Conservation (phyloP, 148 eudicot genomes). For the Gaultheria prostrata region DNA sequence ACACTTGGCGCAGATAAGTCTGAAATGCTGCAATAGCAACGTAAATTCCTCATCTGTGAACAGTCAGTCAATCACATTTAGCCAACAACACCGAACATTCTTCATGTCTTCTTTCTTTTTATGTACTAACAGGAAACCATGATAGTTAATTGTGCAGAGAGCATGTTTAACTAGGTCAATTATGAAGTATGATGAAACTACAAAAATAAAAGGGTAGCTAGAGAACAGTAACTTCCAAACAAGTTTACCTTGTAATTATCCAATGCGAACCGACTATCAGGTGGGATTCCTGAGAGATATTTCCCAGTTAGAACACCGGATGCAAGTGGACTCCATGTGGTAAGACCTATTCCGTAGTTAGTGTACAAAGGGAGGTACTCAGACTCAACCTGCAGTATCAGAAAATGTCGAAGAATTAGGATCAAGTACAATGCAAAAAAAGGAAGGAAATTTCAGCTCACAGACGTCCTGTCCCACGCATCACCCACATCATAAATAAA, state of each 20-base stretch:
- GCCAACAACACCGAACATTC: not conserved
- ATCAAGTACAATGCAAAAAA: not conserved
- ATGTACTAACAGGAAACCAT: not conserved
- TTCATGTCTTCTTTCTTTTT: not conserved
- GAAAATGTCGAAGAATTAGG: not conserved
- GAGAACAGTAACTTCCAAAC: not conserved
- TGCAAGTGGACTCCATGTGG: conserved; percentile 99
- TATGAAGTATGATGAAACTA: not conserved
- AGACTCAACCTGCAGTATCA: conserved; percentile 67
- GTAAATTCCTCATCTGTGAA: not conserved
- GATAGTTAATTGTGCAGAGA: not conserved
- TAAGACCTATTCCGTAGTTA: conserved; percentile 87
- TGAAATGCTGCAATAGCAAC: not conserved
- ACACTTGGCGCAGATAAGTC: no score
- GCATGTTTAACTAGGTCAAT: not conserved
- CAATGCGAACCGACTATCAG: conserved; percentile 85
- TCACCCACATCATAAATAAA: not conserved
- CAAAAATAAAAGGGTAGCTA: not conserved
- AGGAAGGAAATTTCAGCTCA: not conserved
- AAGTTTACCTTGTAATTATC: conserved; percentile 85
- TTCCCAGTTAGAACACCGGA: conserved; percentile 97
- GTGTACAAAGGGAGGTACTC: conserved; percentile 77
- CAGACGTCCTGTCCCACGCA: not conserved
- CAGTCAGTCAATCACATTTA: not conserved
- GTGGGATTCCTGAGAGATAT: conserved; percentile 64